Percentiles rank a stretch among this genome's conserved stretches.
Conservation (phyloP, 1,284 basidiomycete species). For the Trichosporon sp. region DNA sequence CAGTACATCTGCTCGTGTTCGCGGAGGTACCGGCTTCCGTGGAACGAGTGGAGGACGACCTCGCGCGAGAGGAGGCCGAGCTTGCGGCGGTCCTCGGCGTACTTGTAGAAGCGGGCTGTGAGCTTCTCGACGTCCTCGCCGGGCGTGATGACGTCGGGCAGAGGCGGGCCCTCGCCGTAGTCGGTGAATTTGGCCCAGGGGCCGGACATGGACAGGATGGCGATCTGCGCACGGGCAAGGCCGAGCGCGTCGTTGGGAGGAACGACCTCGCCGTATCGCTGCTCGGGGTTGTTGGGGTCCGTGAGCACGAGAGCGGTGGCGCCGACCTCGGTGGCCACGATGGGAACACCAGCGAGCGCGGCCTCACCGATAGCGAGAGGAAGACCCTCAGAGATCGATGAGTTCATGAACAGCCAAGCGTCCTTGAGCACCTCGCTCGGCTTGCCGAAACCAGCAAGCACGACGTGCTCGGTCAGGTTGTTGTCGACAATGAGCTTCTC, state of each 20-base stretch:
- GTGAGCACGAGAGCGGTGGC: conserved; percentile 14
- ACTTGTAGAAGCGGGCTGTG: conserved; percentile 12
- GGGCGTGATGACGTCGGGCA: conserved; percentile 9
- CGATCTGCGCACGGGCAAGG: conserved; percentile 14
- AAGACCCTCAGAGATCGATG: conserved; percentile 15
- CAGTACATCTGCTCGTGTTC: conserved; percentile 19
- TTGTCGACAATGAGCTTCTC: conserved; percentile 15
- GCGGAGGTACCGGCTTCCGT: conserved; percentile 12
- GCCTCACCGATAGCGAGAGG: conserved; percentile 15
- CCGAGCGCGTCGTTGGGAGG: conserved; percentile 11
- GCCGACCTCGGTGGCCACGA: conserved; percentile 18
- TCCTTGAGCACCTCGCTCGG: conserved; percentile 15
- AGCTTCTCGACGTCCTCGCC: conserved; percentile 12
- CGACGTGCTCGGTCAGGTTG: conserved; percentile 8
- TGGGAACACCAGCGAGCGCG: conserved; percentile 13
- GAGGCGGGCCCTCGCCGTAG: not conserved
- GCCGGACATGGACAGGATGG: conserved; percentile 10
- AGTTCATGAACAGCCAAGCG: conserved; percentile 18
- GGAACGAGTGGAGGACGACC: conserved; percentile 11
- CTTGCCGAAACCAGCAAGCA: conserved; percentile 13
- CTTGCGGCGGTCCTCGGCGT: conserved; percentile 10
- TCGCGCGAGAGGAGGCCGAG: conserved; percentile 13
- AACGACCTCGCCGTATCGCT: conserved; percentile 14
- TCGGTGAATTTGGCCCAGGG: conserved; percentile 13
- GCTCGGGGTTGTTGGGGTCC: conserved; percentile 5